phyloP scores from a whole-genome alignment of 176 grass and related monocot genomes.

The Juncus inflexus region DNA sequence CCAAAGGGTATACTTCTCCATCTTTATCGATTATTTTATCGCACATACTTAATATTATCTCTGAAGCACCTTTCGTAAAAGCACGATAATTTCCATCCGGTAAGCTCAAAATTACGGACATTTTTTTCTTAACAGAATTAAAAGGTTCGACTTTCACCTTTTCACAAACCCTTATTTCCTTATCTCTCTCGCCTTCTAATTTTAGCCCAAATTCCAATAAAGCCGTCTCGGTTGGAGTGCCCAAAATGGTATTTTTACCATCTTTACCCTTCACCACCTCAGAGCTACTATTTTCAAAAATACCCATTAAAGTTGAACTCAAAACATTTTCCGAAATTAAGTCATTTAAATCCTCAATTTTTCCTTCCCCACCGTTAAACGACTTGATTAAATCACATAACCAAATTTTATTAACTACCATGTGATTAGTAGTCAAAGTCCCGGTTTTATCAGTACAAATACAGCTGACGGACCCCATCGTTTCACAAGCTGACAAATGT shows the following conservation, averaged over 20 bases:
- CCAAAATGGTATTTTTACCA: slow-evolving; percentile 61
- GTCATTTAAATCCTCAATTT: slow-evolving; percentile 44
- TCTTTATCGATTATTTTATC: slow-evolving; percentile 55
- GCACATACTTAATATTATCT: slow-evolving; percentile 78
- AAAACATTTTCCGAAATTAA: slow-evolving; percentile 45
- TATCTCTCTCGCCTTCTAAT: slow-evolving; percentile 42
- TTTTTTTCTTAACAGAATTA: slow-evolving; percentile 90
- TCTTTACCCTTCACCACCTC: slow-evolving; percentile 82
- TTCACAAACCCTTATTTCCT: slow-evolving; percentile 43
- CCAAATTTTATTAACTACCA: slow-evolving; percentile 95
- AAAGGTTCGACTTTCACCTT: slow-evolving; percentile 97
- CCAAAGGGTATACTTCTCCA: slow-evolving; percentile 47
- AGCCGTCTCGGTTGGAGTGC: slow-evolving; percentile 83
- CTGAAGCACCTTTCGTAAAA: slow-evolving; percentile 85
- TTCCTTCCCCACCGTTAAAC: slow-evolving; percentile 28
- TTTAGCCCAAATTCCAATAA: slow-evolving; percentile 78
- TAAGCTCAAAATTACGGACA: slow-evolving; percentile 69
- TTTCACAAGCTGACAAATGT: slow-evolving; percentile 87
- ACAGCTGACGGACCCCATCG: slow-evolving; percentile 83
- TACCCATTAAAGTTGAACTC: slow-evolving; percentile 55
- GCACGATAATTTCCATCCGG: slow-evolving; percentile 44
- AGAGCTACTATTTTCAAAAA: slow-evolving; percentile 83
- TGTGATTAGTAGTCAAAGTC: slow-evolving; percentile 93
- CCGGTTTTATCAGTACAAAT: slow-evolving; percentile 99
- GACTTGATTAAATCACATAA: slow-evolving; percentile 63